Percentiles rank a stretch among this genome's conserved stretches.
Conservation (phyloP, 257 asterid genomes). For the Solanum microdontum region DNA sequence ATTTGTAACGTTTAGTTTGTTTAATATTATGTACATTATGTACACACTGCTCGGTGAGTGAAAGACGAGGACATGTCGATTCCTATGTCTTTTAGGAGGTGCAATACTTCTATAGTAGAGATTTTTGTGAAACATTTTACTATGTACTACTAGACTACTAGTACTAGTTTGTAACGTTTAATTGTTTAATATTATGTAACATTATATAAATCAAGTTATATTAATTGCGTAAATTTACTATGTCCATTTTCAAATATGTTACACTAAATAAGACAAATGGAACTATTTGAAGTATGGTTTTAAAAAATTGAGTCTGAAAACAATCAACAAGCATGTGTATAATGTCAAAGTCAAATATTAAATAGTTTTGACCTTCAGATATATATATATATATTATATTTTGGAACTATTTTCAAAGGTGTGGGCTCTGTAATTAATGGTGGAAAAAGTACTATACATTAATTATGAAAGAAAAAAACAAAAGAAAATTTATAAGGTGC, state of each 20-base stretch:
- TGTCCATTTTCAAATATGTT: background rate
- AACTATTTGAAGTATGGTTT: background rate
- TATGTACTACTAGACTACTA: background rate
- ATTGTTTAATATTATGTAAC: background rate
- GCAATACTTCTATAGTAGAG: background rate
- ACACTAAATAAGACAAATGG: background rate
- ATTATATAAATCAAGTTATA: background rate
- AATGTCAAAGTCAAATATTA: background rate
- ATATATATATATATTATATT: too few species aligned
- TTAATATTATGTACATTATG: too few species aligned
- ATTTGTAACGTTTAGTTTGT: background rate
- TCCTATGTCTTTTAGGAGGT: background rate
- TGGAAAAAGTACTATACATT: background rate
- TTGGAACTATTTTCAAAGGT: background rate
- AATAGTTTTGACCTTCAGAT: background rate
- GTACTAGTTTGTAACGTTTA: too few species aligned
- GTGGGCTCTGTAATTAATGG: background rate
- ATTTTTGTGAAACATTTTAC: background rate
- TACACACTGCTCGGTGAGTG: too few species aligned
- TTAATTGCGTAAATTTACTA: background rate
- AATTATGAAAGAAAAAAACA: too few species aligned
- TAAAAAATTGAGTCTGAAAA: background rate
- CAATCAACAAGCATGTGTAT: background rate
- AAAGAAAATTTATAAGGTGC: too few species aligned
- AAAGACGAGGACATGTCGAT: too few species aligned